These are phyloP conservation scores for Colletotrichum lini DNA, from an alignment of 2,329 filamentous ascomycete species.

Conservation along the genomic window DNA sequence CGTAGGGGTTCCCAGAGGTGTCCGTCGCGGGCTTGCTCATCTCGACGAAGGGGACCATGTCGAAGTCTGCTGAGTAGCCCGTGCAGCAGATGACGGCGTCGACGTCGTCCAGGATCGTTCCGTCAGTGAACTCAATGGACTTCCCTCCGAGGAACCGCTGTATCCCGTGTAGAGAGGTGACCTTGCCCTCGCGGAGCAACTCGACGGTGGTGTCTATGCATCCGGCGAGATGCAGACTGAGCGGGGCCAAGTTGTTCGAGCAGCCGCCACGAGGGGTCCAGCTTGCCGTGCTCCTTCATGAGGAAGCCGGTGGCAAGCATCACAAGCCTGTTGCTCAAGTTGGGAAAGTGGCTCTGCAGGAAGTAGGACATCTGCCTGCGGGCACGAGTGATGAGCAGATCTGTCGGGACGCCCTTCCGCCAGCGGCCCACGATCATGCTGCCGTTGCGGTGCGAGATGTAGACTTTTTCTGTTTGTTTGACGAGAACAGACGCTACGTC, in stretches of 20 bases:
- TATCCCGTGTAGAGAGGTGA: constrained; percentile 49
- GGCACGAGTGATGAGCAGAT: constrained; percentile 52
- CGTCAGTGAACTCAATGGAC: constrained; percentile 47
- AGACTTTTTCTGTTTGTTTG: constrained; percentile 54
- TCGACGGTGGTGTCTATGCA: constrained; percentile 47
- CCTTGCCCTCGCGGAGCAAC: constrained; percentile 46
- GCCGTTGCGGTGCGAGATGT: constrained; percentile 58
- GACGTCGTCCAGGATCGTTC: constrained; percentile 46
- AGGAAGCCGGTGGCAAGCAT: constrained; percentile 25
- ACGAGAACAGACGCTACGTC: constrained; percentile 55
- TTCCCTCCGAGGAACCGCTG: constrained; percentile 45
- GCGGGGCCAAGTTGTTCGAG: constrained; percentile 43
- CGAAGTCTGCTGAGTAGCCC: constrained; percentile 47
- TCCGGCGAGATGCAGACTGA: constrained; percentile 43
- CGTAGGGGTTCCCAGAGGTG: constrained; percentile 44
- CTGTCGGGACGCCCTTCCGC: constrained; percentile 52
- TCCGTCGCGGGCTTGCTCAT: constrained; percentile 43
- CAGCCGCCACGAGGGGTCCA: constrained; percentile 51
- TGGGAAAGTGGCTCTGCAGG: constrained; percentile 45
- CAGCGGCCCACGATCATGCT: constrained; percentile 52
- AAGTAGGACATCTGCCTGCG: constrained; percentile 50
- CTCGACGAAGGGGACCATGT: constrained; percentile 44
- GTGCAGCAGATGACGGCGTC: constrained; percentile 50
- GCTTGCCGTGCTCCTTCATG: constrained; percentile 38
- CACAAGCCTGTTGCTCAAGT: constrained; percentile 34